Percentiles rank a stretch among this genome's conserved stretches.
These are phyloP conservation scores for Geranomyces michiganensis DNA, from an alignment of 192 early-diverging fungal genomes.

Conservation along the genomic window DNA sequence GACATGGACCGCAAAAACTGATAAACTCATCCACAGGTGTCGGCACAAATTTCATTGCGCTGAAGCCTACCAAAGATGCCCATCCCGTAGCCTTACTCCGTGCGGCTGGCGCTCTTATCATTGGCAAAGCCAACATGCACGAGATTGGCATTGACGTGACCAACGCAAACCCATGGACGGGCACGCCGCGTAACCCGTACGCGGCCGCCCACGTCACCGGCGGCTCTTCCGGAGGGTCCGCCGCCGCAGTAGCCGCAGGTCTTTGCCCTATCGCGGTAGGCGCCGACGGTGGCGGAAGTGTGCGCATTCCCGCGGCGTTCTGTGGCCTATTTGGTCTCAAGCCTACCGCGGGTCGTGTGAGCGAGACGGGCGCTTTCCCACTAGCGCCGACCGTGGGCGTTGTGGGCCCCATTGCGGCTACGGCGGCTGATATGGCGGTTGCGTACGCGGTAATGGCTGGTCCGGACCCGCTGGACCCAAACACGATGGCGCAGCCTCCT, in stretches of 20 bases:
- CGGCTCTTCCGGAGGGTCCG: conserved; percentile 73
- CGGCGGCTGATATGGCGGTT: conserved; percentile 68
- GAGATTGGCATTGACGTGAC: conserved; percentile 71
- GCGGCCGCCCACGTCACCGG: conserved; percentile 59
- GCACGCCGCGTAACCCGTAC: conserved; percentile 69
- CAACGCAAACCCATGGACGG: conserved; percentile 62
- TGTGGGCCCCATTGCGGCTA: conserved; percentile 71
- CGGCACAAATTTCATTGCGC: conserved; percentile 67
- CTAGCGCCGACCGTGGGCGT: conserved; percentile 60
- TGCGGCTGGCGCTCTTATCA: conserved; percentile 63
- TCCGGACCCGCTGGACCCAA: conserved; percentile 50
- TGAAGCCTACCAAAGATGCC: conserved; percentile 56
- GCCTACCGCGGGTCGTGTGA: conserved; percentile 68
- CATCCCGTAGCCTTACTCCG: conserved; percentile 52
- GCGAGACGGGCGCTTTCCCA: conserved; percentile 53
- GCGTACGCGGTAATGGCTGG: conserved; percentile 68
- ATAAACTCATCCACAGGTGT: conserved; percentile 26
- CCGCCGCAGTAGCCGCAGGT: conserved; percentile 62
- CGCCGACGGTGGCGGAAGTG: conserved; percentile 70
- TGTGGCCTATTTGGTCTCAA: conserved; percentile 80
- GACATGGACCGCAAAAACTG: no score
- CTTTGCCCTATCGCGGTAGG: conserved; percentile 72
- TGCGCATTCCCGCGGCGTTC: conserved; percentile 69
- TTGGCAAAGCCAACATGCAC: conserved; percentile 74
- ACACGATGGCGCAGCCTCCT: conserved; percentile 54